These are phyloP conservation scores for Turnera subulata DNA, from an alignment of 345 rosid species.

Conservation along the genomic window DNA sequence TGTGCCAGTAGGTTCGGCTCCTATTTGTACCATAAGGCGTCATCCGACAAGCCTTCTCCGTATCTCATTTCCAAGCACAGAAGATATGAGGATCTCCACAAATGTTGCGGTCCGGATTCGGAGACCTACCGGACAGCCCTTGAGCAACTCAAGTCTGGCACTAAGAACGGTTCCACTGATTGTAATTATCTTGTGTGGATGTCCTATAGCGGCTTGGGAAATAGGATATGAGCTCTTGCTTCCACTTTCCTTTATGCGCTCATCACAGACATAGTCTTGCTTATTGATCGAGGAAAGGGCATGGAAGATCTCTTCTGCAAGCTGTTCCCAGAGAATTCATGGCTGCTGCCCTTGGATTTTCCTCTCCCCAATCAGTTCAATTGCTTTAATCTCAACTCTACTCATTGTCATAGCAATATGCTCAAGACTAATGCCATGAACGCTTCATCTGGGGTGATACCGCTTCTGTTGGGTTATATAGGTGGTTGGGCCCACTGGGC, in stretches of 20 bases:
- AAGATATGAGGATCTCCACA: constrained; percentile 27
- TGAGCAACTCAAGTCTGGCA: constrained; percentile 17
- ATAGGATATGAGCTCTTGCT: constrained; percentile 25
- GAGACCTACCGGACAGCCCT: constrained; percentile 16
- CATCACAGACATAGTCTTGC: constrained; percentile 25
- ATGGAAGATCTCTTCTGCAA: constrained; percentile 28
- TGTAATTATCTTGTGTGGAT: constrained; percentile 30
- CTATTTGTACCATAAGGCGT: constrained; percentile 15
- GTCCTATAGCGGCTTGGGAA: constrained; percentile 26
- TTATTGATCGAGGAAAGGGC: constrained; percentile 25
- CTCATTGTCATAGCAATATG: constrained; percentile 18
- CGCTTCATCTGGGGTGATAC: constrained; percentile 4
- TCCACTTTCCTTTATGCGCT: constrained; percentile 26
- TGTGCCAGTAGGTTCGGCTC: constrained; percentile 22
- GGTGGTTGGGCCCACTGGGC: too few species aligned
- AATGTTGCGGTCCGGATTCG: constrained; percentile 24
- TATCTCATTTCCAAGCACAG: constrained; percentile 23
- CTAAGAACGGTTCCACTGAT: constrained; percentile 10
- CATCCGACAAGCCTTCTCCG: constrained; percentile 19
- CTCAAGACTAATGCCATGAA: constrained; percentile 16
- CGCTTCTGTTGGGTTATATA: too few species aligned
- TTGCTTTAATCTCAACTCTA: constrained; percentile 13
- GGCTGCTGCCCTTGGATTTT: constrained; percentile 20
- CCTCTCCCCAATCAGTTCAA: constrained; percentile 14
- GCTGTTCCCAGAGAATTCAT: constrained; percentile 27